Evolutionary conservation across 169 alveolate genomes (phyloP), one percentile per base, ranked within the genome.

Genomic region (Miamiensis avidus): DNA sequence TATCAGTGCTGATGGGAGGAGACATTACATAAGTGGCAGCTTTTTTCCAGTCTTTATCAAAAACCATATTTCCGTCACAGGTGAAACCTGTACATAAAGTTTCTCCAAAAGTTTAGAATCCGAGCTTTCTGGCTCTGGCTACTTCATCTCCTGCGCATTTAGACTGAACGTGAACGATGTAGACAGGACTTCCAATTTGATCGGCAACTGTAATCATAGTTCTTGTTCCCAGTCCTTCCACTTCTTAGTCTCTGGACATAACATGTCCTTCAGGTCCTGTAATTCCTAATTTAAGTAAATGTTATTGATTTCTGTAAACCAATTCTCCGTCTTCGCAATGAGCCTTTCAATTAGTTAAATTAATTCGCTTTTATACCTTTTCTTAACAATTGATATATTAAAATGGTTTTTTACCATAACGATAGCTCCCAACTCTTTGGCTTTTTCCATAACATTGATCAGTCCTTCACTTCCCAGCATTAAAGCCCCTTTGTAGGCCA

Each of bases 281-380:
- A 20, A 84, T 89, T 65, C 90, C 90, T 75, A 74, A 28, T 26
- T 76, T 69, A 27, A 84, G 15, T 4, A 83, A 31, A 69, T 88
- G 78, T 16, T 89, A 74, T 73, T 81, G 69, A 25, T 82, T 75
- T 34, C 31, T 78, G 25, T 34, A 31, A 32, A 89, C 78, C 16
- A 88, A 83, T 29, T 89, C 85, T 33, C 93, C 93, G 76, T 89
- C 85, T 65, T 89, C 93, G 31, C 91, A 91, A 82, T 89, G 93
- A 6, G 85, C n/a, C n/a, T n/a, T n/a, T n/a, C n/a, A n/a, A n/a
- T n/a, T n/a, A n/a, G n/a, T n/a, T n/a, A n/a, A n/a, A n/a, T n/a
- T n/a, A n/a, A n/a, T n/a, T n/a, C n/a, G n/a, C n/a, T n/a, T n/a
- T n/a, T n/a, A n/a, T n/a, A n/a, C n/a, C n/a, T n/a, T n/a, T n/a